phyloP scores from a whole-genome alignment of 352 stramenopile species.

The Lagenidium giganteum region DNA sequence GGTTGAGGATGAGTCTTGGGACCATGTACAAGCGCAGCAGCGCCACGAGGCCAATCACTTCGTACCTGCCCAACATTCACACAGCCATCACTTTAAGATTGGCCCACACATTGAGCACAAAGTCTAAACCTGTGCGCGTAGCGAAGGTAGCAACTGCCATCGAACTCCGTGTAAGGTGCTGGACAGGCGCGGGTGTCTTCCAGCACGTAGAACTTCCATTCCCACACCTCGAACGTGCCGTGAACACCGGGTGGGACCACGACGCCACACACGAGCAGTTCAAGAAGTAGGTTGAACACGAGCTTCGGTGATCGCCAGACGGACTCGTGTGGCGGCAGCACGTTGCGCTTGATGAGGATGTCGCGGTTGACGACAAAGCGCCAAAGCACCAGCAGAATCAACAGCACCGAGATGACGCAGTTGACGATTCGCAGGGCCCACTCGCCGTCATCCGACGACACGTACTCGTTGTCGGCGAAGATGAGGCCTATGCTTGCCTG shows the following conservation, averaged over 20 bases:
- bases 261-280: conserved; percentile 44
- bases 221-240: conserved; percentile 44
- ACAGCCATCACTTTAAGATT: neutral
- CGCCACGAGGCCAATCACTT: conserved; percentile 60
- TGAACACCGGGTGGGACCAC: conserved; percentile 47
- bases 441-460: conserved; percentile 23
- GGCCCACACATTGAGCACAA: neutral
- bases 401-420: conserved; percentile 29
- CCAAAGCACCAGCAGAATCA: conserved; percentile 47
- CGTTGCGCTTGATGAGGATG: conserved; percentile 61
- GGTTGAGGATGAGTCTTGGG: conserved; percentile 62
- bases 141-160: conserved; percentile 50
- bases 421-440: conserved; percentile 36
- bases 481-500: conserved; percentile 53
- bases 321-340: conserved; percentile 46
- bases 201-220: conserved; percentile 62
- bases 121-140: conserved; percentile 71
- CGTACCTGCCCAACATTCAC: conserved; percentile 26
- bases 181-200: conserved; percentile 25
- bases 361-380: conserved; percentile 47
- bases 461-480: conserved; percentile 67
- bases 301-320: conserved; percentile 41
- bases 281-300: conserved; percentile 30
- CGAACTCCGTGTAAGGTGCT: conserved; percentile 23
- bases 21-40: conserved; percentile 76